Evolutionary conservation across 1,284 basidiomycete species (phyloP).

Genomic region (Clitocybe nebularis): DNA sequence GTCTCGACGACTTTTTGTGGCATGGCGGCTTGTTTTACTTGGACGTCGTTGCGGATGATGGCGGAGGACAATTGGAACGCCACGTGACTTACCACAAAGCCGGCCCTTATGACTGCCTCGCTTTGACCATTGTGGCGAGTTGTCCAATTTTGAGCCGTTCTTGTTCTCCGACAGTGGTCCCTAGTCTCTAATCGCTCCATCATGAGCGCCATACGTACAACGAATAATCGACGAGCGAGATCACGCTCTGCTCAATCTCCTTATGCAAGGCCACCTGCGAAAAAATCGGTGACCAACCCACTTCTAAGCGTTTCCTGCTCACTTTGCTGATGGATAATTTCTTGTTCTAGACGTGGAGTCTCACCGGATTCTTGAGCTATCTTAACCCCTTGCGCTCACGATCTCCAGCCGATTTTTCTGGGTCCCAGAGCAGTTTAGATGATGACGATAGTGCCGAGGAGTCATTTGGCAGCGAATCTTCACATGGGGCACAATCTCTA

Average conservation of each 20-base stretch:
- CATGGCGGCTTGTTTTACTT: conserved; percentile 42
- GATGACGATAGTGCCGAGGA: conserved; percentile 14
- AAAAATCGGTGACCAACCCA: conserved; percentile 41
- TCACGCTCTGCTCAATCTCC: conserved; percentile 36
- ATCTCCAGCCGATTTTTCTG: conserved; percentile 12
- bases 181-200: conserved; percentile 11
- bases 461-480: not conserved
- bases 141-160: not conserved
- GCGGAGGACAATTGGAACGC: conserved; percentile 11
- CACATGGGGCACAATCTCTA: conserved; percentile 22
- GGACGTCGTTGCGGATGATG: conserved; percentile 23
- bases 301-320: conserved; percentile 4
- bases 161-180: conserved; percentile 11
- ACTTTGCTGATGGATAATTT: conserved; percentile 9
- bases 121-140: conserved; percentile 8
- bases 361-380: conserved; percentile 42
- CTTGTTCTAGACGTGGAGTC: conserved; percentile 43
- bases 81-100: conserved; percentile 14
- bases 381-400: conserved; percentile 41
- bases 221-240: conserved; percentile 30
- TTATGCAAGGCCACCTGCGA: conserved; percentile 31
- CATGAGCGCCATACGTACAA: conserved; percentile 52
- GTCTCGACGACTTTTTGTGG: conserved; percentile 68
- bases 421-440: conserved; percentile 5
- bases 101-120: conserved; percentile 18